Conservation (phyloP, 208 protist species). For the Entamoeba dispar region DNA sequence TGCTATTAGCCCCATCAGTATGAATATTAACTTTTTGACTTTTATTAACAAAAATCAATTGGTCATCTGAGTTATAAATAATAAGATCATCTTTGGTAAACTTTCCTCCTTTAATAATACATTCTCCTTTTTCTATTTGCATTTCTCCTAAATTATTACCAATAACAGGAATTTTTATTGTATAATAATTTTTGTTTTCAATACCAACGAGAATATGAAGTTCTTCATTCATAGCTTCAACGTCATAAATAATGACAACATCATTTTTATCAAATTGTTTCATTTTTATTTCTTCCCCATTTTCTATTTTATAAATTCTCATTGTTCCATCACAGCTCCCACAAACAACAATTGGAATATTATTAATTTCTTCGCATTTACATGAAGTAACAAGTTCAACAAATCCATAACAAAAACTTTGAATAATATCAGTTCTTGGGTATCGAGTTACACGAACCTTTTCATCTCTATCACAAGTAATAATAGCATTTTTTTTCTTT, state of each 20-base stretch:
- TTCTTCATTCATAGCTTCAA: neutral
- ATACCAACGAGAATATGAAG: neutral
- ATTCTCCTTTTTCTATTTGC: neutral
- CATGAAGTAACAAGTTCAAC: neutral
- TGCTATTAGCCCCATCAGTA: neutral
- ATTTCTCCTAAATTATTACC: neutral
- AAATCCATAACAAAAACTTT: neutral
- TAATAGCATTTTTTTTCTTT: neutral
- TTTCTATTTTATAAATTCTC: neutral
- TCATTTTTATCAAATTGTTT: neutral
- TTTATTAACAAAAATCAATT: neutral
- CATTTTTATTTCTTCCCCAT: neutral
- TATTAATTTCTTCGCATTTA: neutral
- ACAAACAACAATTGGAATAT: neutral
- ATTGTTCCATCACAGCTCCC: neutral
- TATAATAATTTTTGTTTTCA: neutral
- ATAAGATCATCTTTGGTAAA: neutral
- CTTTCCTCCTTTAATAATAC: neutral
- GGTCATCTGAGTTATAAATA: neutral
- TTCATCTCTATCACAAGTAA: neutral
- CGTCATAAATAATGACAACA: neutral
- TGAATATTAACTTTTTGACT: neutral
- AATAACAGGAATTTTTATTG: neutral
- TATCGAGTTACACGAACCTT: neutral
- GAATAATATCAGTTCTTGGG: neutral